Conservation (phyloP, 2,329 filamentous ascomycete species). For the Hypoxylon sp. region DNA sequence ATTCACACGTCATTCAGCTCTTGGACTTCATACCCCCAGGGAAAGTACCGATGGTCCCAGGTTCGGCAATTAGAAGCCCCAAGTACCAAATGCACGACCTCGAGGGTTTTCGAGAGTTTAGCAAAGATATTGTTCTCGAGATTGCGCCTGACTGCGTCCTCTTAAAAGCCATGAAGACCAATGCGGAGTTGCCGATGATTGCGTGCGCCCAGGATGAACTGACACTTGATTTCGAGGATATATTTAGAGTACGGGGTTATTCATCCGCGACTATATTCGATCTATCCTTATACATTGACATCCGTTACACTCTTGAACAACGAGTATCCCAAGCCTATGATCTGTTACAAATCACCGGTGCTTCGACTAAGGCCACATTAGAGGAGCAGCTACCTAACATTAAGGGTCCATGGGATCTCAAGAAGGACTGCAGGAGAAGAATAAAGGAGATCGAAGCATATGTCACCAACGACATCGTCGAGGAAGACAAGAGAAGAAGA, state of each 20-base stretch:
- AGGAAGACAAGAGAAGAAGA: slow-evolving; percentile 32
- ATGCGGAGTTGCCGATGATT: slow-evolving; percentile 25
- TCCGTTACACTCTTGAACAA: slow-evolving; percentile 45
- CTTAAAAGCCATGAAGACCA: slow-evolving; percentile 43
- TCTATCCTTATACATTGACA: slow-evolving; percentile 45
- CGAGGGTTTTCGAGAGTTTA: slow-evolving; percentile 33
- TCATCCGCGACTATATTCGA: slow-evolving; percentile 43
- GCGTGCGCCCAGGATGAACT: slow-evolving; percentile 43
- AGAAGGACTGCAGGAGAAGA: slow-evolving; percentile 16
- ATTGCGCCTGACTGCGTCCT: slow-evolving; percentile 39
- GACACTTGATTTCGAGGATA: slow-evolving; percentile 39
- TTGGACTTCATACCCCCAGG: slow-evolving; percentile 33
- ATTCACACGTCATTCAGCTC: slow-evolving; percentile 29
- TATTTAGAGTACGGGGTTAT: slow-evolving; percentile 32
- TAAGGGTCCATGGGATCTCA: slow-evolving; percentile 21
- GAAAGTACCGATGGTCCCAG: slow-evolving; percentile 40
- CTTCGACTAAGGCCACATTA: slow-evolving; percentile 22
- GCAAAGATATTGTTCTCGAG: slow-evolving; percentile 33
- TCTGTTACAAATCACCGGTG: slow-evolving; percentile 35
- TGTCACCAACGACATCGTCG: slow-evolving; percentile 36
- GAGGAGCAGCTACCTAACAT: slow-evolving; percentile 23
- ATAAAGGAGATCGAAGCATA: slow-evolving; percentile 28
- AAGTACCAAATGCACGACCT: slow-evolving; percentile 36
- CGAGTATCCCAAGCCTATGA: slow-evolving; percentile 32
- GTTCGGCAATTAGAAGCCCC: slow-evolving; percentile 9